These are phyloP conservation scores for Fusarium luffae DNA, from an alignment of 2,329 filamentous ascomycete genomes.

Conservation along the genomic window DNA sequence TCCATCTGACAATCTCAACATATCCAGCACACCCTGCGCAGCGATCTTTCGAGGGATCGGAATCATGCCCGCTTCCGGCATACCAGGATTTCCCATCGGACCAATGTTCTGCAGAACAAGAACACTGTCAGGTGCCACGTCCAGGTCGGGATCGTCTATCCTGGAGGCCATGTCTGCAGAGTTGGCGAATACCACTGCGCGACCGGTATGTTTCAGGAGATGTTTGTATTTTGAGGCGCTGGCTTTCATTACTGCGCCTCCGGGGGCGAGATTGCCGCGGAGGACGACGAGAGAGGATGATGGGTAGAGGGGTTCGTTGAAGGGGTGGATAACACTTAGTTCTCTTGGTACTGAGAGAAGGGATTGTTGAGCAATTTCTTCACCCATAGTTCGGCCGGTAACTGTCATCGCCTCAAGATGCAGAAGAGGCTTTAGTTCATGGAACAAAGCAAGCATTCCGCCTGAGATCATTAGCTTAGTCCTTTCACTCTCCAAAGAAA, in stretches of 20 bases:
- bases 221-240: slow-evolving; percentile 82
- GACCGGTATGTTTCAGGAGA: slow-evolving; percentile 59
- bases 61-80: slow-evolving; percentile 82
- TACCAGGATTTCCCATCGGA: slow-evolving; percentile 88
- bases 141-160: slow-evolving; percentile 66
- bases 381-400: slow-evolving; percentile 84
- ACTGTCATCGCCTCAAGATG: slow-evolving; percentile 82
- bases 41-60: slow-evolving; percentile 80
- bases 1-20: slow-evolving; percentile 87
- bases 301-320: slow-evolving; percentile 73
- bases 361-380: slow-evolving; percentile 79
- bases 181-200: slow-evolving; percentile 74
- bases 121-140: slow-evolving; percentile 70
- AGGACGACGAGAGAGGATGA: slow-evolving; percentile 86
- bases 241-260: slow-evolving; percentile 89
- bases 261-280: slow-evolving; percentile 83
- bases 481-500: accelerated
- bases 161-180: slow-evolving; percentile 80
- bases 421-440: slow-evolving; percentile 79
- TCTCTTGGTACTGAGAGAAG: slow-evolving; percentile 60
- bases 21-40: slow-evolving; percentile 78
- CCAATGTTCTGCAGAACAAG: slow-evolving; percentile 90
- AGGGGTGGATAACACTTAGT: slow-evolving; percentile 69
- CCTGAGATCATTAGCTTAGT: slow-evolving; percentile 54
- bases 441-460: slow-evolving; percentile 84